phyloP scores from a whole-genome alignment of 495 filamentous ascomycete species.

The Aspergillus sclerotioniger region DNA sequence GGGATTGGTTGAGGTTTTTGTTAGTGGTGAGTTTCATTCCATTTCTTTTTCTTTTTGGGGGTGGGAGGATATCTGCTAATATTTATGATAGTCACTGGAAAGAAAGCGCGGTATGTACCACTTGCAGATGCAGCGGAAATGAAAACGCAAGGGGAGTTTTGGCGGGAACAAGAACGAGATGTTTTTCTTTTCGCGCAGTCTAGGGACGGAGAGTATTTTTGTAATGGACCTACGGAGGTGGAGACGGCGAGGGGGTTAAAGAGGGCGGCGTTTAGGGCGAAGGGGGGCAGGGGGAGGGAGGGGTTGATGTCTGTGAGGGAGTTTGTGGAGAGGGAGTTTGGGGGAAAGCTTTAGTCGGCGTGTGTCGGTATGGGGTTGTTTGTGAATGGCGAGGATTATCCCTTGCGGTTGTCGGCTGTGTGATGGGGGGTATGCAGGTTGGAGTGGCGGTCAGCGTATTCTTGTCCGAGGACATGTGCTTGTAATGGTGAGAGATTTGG shows the following conservation, averaged over 20 bases:
- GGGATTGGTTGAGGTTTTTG: not conserved
- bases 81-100: slow-evolving; percentile 1
- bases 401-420: too few relatives aligned
- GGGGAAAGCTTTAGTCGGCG: not conserved
- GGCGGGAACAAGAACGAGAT: not conserved
- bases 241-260: not conserved
- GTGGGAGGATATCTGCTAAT: not conserved
- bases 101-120: not conserved
- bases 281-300: not conserved
- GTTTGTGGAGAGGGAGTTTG: not conserved
- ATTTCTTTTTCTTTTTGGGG: not conserved
- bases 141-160: not conserved
- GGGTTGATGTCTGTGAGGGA: not conserved
- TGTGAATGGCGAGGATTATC: too few relatives aligned
- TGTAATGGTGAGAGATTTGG: too few relatives aligned
- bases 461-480: too few relatives aligned
- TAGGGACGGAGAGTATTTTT: not conserved
- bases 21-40: not conserved
- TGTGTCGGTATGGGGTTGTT: too few relatives aligned
- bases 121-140: not conserved
- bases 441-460: too few relatives aligned
- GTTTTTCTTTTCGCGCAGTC: slow-evolving; percentile 6
- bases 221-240: slow-evolving; percentile 1
- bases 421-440: too few relatives aligned
- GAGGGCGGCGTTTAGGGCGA: not conserved